A percentile compares a stretch with the other conserved stretches of the same genome.
Conservation (phyloP, 768 basidiomycete species). For the Cystofilobasidium ferigula region DNA sequence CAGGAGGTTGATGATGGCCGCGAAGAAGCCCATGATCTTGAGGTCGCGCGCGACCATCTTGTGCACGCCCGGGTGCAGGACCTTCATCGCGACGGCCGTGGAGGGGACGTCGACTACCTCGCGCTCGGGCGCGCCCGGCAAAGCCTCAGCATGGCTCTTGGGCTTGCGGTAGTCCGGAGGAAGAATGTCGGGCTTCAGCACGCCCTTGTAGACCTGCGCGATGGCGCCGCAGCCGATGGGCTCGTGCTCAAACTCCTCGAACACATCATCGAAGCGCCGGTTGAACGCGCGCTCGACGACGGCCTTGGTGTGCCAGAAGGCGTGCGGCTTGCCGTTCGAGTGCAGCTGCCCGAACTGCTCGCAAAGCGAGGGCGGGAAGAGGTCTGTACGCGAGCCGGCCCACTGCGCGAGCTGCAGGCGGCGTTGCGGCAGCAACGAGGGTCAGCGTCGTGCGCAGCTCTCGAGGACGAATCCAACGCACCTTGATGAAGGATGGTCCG, state of each 20-base stretch:
- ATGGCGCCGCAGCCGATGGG: slow-evolving; percentile 99
- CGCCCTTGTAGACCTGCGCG: slow-evolving; percentile 90
- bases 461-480: too few species aligned
- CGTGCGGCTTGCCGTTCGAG: slow-evolving; percentile 73
- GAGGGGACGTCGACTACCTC: slow-evolving; percentile 46
- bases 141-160: slow-evolving; percentile 43
- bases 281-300: slow-evolving; percentile 78
- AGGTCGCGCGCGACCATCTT: slow-evolving; percentile 81
- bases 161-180: slow-evolving; percentile 74
- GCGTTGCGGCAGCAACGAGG: background rate
- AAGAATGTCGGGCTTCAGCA: slow-evolving; percentile 68
- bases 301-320: slow-evolving; percentile 61
- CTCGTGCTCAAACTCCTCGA: slow-evolving; percentile 70
- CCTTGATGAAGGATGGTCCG: slow-evolving; percentile 96
- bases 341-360: slow-evolving; percentile 73
- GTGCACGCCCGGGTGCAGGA: slow-evolving; percentile 76
- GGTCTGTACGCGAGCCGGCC: slow-evolving; percentile 89
- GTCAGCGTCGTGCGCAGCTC: too few species aligned
- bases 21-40: slow-evolving; percentile 89
- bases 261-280: slow-evolving; percentile 71
- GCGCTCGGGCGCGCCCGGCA: slow-evolving; percentile 25
- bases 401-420: slow-evolving; percentile 75
- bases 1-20: slow-evolving; percentile 58
- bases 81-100: slow-evolving; percentile 85
- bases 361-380: slow-evolving; percentile 81